Evolutionary conservation across 2,329 filamentous ascomycete species (phyloP).

Genomic region (Stagonosporopsis cucurbitacearum): DNA sequence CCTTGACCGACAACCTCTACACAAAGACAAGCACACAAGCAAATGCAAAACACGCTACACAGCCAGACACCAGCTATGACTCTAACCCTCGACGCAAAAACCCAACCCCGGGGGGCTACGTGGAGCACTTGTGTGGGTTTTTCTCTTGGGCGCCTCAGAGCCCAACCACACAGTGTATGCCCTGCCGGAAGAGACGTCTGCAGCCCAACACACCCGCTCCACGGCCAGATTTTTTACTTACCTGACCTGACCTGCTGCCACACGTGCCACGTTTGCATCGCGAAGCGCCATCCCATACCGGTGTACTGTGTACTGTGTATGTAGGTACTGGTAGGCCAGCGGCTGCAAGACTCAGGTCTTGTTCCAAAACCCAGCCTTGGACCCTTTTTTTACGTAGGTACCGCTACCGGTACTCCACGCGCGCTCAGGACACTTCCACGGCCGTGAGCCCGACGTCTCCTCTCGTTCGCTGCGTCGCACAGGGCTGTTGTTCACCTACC

Average conservation of each 20-base stretch:
- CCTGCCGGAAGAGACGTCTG: constrained; percentile 25
- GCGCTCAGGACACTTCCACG: constrained; percentile 17
- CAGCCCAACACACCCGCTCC: constrained; percentile 27
- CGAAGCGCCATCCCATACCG: not conserved
- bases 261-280: constrained; percentile 11
- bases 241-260: constrained; percentile 1
- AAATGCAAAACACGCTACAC: constrained; percentile 8
- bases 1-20: constrained; percentile 8
- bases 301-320: too few relatives aligned
- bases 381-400: constrained; percentile 9
- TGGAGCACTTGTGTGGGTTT: constrained; percentile 23
- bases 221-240: not conserved
- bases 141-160: constrained; percentile 19
- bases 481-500: too few relatives aligned
- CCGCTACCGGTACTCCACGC: too few relatives aligned
- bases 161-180: constrained; percentile 24
- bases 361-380: not conserved
- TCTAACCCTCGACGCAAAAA: not conserved
- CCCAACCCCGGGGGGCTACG: constrained; percentile 20
- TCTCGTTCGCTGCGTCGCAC: constrained; percentile 10
- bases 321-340: too few relatives aligned
- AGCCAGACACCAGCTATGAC: constrained; percentile 9
- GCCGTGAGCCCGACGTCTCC: constrained; percentile 9
- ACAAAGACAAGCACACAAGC: not conserved
- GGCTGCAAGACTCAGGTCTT: constrained; percentile 4